Evolutionary conservation across 768 basidiomycete species (phyloP).

Genomic region (Amyloporia xantha): DNA sequence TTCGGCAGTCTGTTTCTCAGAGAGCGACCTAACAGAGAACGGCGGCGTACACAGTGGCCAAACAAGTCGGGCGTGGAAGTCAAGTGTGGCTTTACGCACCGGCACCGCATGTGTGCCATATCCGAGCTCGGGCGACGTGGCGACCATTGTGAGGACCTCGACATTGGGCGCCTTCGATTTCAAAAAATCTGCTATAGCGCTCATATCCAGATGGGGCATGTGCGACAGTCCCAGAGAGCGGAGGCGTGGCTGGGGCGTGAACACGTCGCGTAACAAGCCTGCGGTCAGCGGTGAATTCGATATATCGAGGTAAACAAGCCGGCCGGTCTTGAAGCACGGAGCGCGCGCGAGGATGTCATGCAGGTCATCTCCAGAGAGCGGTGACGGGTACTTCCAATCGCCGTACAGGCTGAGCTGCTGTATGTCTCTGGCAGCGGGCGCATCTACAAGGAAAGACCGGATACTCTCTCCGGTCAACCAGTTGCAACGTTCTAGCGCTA

Average conservation of each 20-base stretch:
- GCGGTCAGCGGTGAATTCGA: conserved; percentile 74
- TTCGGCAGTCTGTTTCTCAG: conserved; percentile 27
- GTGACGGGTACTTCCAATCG: conserved; percentile 75
- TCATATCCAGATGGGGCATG: conserved; percentile 65
- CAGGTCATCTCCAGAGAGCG: conserved; percentile 63
- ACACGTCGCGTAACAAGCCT: conserved; percentile 40
- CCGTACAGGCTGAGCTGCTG: conserved; percentile 85
- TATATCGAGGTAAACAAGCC: conserved; percentile 83
- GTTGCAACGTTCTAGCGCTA: conserved; percentile 83
- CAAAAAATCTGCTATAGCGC: conserved; percentile 63
- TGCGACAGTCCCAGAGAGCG: conserved; percentile 89
- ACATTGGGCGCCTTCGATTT: conserved; percentile 61
- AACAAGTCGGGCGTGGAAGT: conserved; percentile 73
- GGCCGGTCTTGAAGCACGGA: conserved; percentile 71
- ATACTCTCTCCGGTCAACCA: conserved; percentile 78
- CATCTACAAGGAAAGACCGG: conserved; percentile 61
- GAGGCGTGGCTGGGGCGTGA: conserved; percentile 62
- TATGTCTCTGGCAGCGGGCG: conserved; percentile 54
- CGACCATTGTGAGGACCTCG: conserved; percentile 79
- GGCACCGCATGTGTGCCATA: conserved; percentile 36
- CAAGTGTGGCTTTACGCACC: conserved; percentile 63
- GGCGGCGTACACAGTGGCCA: conserved; percentile 76
- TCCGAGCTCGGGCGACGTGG: conserved; percentile 72
- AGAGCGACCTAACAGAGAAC: conserved; percentile 52
- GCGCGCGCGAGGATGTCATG: conserved; percentile 59